Conservation (phyloP, 2,329 filamentous ascomycete genomes). For the Lachnellula willkommii region DNA sequence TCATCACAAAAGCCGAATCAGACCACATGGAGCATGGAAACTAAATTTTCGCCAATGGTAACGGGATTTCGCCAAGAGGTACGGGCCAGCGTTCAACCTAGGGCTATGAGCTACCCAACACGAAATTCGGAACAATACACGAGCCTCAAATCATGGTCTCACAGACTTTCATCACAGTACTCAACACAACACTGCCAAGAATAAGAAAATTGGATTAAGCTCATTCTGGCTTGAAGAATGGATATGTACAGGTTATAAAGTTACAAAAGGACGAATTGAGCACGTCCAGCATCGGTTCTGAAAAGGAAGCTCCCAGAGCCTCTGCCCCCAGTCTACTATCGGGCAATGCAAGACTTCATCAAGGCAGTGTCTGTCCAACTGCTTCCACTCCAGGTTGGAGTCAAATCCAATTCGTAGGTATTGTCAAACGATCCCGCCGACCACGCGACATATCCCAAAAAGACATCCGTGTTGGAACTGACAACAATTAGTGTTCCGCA, state of each 20-base stretch:
- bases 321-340: conserved; percentile 1
- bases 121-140: too few species aligned
- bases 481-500: neutral
- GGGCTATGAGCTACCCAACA: too few species aligned
- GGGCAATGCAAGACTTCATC: conserved; percentile 21
- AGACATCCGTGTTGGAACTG: conserved; percentile 34
- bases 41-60: too few species aligned
- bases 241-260: neutral
- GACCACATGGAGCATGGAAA: too few species aligned
- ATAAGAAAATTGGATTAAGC: too few species aligned
- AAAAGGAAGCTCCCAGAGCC: too few species aligned
- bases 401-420: conserved; percentile 25
- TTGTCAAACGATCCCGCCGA: conserved; percentile 32
- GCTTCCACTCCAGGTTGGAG: conserved; percentile 18
- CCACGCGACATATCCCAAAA: conserved; percentile 36
- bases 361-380: conserved; percentile 21
- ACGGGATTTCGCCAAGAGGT: too few species aligned
- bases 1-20: too few species aligned
- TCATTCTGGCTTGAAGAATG: neutral
- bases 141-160: too few species aligned
- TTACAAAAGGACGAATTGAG: neutral
- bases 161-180: too few species aligned
- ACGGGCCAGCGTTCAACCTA: too few species aligned
- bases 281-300: neutral
- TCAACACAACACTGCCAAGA: too few species aligned